Evolutionary conservation across 2,329 filamentous ascomycete genomes (phyloP), one percentile per base, ranked within the genome.

Genomic region (Ophidiomyces ophidiicola): DNA sequence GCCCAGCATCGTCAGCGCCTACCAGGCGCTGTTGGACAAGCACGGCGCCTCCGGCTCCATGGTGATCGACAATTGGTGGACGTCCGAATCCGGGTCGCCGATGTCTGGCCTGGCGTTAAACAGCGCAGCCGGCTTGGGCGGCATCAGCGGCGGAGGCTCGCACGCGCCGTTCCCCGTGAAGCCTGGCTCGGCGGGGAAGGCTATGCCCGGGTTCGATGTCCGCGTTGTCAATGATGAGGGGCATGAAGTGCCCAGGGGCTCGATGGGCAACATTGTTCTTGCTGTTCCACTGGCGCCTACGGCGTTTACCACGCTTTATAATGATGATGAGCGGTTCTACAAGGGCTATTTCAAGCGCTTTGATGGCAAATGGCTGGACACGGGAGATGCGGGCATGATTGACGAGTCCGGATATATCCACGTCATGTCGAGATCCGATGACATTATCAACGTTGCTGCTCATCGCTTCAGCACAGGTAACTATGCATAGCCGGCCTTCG

Each of bases 401-500:
- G 87, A 94, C 54, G 58, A 71, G 10, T 78, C 88, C 28, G 74
- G 73, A 3, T 76, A 76, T 48, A 66, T 78, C 21, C 71, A 76
- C 49, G 68, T 80, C 49, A 78, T 79, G 71, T 67, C 69, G 3
- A 60, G 75, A 38, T 70, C 70, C 21, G 87, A 94, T 62, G 87
- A 94, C 58, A 80, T 94, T 44, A 86, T 94, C 54, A 94, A 94
- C 54, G 87, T 94, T n/a, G 87, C 86, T 28, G 86, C 87, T 4
- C 87, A 94, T 63, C 75, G 87, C 10, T 78, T 94, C 45, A 88
- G 82, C 46, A 94, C 86, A 7, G 84, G 82, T 82, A 67, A 51
- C 69, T 58, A 21, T 26, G 28, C 40, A 35, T 19, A 20, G 14
- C 11, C 17, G 14, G 5, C 19, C 8, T 18, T 25, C 15, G 26